Base-by-base conservation (phyloP, 1,284 basidiomycete species). In the Termitomyces sp. region DNA sequence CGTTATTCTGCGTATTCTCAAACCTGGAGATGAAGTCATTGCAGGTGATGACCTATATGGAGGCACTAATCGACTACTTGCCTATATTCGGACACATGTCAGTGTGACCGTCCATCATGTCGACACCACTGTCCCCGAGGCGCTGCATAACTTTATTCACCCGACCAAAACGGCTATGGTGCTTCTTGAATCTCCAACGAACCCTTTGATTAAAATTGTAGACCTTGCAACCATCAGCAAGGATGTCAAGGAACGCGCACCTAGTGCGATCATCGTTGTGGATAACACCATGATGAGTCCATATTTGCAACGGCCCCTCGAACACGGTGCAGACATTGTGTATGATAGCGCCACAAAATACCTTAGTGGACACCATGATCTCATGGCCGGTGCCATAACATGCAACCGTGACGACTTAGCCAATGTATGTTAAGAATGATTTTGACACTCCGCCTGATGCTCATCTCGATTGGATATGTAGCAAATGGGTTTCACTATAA, bases 211-310 rank as follows among this genome's bases (percentile, higher is more conserved):
- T 62, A 98, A 98, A 74, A 92, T 99, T 59, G 92, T 88, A 42
- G 97, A 99, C 71, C 80, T 99, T 54, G 87, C 87, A 9, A 78
- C 77, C 26, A 92, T 98, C 62, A 85, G 87, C 58, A 79, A 81
- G 50, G 78, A 90, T 61, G 90, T 96, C 60, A 92, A 94, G 67
- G 83, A 86, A 62, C 81, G 82, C 42, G 86, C 89, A 17, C 90
- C 90, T 15, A 79, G 89, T 63, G 94, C 94, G 1, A 68, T 96
- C 63, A 76, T 98, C 58, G 92, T 98, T 30, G 93, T 95, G 24
- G 97, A 99, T 73, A 99, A 99, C 72, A 99, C 97, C 60, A 99
- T 99, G 97, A 98, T 99, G 95, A 98, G 94, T 66, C 97, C 97
- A 9, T 99, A 98, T 72, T 81, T 99, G 17, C 95, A 98, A 73